These are phyloP conservation scores for Amaranthus cruentus DNA, from an alignment of 148 eudicot genomes.

Conservation along the genomic window DNA sequence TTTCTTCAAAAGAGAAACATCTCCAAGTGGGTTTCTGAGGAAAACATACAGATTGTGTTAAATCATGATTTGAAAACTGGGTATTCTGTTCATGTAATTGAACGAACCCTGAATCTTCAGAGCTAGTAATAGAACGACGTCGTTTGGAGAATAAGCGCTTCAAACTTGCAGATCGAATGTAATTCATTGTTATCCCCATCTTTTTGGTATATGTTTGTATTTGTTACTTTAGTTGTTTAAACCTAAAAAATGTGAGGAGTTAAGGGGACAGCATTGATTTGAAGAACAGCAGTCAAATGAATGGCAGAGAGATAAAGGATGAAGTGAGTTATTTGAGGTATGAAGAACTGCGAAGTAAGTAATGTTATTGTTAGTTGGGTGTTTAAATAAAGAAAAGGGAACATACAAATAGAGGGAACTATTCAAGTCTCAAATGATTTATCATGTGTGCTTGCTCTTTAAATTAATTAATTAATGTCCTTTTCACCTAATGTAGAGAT, in stretches of 20 bases:
- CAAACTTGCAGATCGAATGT: slow-evolving; percentile 62
- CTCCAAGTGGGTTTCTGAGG: slow-evolving; percentile 63
- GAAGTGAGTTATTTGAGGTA: slow-evolving; percentile 3
- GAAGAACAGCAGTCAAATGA: not conserved
- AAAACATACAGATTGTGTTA: slow-evolving; percentile 14
- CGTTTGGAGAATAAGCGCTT: slow-evolving; percentile 60
- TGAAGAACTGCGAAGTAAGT: slow-evolving; percentile 30
- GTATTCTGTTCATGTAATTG: slow-evolving; percentile 16
- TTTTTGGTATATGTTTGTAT: not conserved
- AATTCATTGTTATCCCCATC: slow-evolving; percentile 45
- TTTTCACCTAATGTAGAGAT: no score
- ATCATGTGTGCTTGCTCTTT: no score
- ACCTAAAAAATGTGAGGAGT: slow-evolving; percentile 15
- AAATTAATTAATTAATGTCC: no score
- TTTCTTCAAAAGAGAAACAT: slow-evolving; percentile 79
- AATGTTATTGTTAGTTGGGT: slow-evolving; percentile 28
- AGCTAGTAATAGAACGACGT: slow-evolving; percentile 38
- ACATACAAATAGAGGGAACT: not conserved
- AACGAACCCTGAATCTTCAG: slow-evolving; percentile 29
- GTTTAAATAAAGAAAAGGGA: slow-evolving; percentile 10
- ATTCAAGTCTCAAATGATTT: not conserved
- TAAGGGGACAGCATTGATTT: slow-evolving; percentile 25
- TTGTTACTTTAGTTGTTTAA: not conserved
- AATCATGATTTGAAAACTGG: slow-evolving; percentile 18
- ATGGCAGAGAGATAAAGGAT: slow-evolving; percentile 6